Conservation (phyloP, 1,139 yeast genomes). For the Taphrina flavorubra region DNA sequence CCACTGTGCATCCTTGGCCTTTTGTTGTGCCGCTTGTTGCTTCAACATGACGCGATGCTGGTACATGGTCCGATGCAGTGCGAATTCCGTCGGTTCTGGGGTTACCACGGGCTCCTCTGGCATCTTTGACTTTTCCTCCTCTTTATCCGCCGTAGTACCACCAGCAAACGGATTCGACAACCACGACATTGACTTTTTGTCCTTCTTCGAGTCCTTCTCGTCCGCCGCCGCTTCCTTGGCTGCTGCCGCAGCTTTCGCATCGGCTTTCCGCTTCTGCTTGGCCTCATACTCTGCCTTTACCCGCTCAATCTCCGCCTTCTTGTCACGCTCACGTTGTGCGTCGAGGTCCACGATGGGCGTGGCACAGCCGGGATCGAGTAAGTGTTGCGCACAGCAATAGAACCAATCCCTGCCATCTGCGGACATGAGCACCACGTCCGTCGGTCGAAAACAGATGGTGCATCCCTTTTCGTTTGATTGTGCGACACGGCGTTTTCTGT, state of each 20-base stretch:
- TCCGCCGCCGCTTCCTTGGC: slow-evolving; percentile 15
- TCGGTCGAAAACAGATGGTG: slow-evolving; percentile 69
- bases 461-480: slow-evolving; percentile 65
- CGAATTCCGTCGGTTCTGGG: slow-evolving; percentile 58
- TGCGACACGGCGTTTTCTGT: slow-evolving; percentile 64
- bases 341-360: slow-evolving; percentile 59
- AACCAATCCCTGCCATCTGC: slow-evolving; percentile 65
- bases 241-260: slow-evolving; percentile 45
- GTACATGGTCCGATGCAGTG: slow-evolving; percentile 62
- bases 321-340: slow-evolving; percentile 54
- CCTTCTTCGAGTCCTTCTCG: neutral
- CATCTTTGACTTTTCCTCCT: slow-evolving; percentile 36
- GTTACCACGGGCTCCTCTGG: slow-evolving; percentile 42
- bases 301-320: slow-evolving; percentile 53
- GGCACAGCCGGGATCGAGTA: slow-evolving; percentile 68
- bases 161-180: slow-evolving; percentile 45
- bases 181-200: neutral
- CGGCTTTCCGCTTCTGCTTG: slow-evolving; percentile 44
- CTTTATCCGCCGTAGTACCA: slow-evolving; percentile 31
- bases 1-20: slow-evolving; percentile 46
- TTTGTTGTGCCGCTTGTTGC: slow-evolving; percentile 54
- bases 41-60: slow-evolving; percentile 59
- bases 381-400: slow-evolving; percentile 69
- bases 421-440: slow-evolving; percentile 65
- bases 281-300: slow-evolving; percentile 51